Conservation (phyloP, 1,284 basidiomycete genomes). For the Cryptococcus wingfieldii region DNA sequence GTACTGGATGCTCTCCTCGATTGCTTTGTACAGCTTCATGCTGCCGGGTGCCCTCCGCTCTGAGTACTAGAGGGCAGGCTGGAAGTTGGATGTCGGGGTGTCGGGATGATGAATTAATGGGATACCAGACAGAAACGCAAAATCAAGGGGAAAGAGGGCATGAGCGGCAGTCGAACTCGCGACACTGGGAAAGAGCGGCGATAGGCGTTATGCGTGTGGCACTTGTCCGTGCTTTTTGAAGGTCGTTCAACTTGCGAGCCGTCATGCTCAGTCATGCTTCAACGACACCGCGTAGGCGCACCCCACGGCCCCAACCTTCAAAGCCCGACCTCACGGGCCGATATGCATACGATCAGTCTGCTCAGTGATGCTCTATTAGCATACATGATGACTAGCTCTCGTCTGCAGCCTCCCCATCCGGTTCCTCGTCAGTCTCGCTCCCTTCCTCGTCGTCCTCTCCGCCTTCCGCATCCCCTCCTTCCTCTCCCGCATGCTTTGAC, state of each 20-base stretch:
- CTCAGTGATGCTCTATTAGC: too few relatives aligned
- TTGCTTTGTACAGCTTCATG: not conserved
- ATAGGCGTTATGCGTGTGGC: not conserved
- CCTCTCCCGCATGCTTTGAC: not conserved
- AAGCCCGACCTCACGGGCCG: not conserved
- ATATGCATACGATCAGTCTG: not conserved
- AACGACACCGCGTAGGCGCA: too few relatives aligned
- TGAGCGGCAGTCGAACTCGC: not conserved
- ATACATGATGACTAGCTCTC: not conserved
- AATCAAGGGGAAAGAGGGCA: not conserved
- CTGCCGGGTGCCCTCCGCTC: too few relatives aligned
- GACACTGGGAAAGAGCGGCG: not conserved
- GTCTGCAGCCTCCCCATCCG: not conserved
- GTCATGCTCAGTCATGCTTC: too few relatives aligned
- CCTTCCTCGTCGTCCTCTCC: not conserved
- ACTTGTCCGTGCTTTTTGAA: too few relatives aligned
- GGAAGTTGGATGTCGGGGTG: too few relatives aligned
- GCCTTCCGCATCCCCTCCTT: not conserved
- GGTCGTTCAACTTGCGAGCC: not conserved
- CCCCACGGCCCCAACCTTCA: too few relatives aligned
- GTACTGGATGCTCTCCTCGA: slow-evolving; percentile 42
- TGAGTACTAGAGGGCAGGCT: too few relatives aligned
- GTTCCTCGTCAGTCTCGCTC: not conserved
- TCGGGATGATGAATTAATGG: not conserved
- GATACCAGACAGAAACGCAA: not conserved